These are phyloP conservation scores for Amaranthus hypochondriacus DNA, from an alignment of 148 eudicot genomes.

Conservation along the genomic window DNA sequence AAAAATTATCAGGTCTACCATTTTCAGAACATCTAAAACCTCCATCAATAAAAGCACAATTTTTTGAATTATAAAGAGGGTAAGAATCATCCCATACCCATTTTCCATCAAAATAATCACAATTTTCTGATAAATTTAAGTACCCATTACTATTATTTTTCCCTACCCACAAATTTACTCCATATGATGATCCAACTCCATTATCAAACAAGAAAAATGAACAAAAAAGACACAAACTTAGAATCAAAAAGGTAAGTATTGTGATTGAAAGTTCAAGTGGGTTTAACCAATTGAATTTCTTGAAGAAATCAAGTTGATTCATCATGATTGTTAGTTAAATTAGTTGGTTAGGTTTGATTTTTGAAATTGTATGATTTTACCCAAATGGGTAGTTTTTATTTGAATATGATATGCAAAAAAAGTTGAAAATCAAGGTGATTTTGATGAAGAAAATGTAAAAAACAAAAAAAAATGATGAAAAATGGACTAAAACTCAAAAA, in stretches of 20 bases:
- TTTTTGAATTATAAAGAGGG: slow-evolving; percentile 69
- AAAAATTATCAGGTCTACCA: slow-evolving; percentile 67
- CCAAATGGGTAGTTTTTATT: no score
- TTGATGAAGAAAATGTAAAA: no score
- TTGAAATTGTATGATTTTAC: no score
- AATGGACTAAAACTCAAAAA: no score
- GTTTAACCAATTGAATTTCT: slow-evolving; percentile 47
- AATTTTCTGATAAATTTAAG: slow-evolving; percentile 12
- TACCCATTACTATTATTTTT: not conserved
- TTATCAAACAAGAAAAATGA: slow-evolving; percentile 53
- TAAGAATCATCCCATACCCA: slow-evolving; percentile 96
- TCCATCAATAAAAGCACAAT: slow-evolving; percentile 68
- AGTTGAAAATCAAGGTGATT: no score
- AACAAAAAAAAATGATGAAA: no score
- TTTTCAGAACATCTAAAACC: slow-evolving; percentile 83
- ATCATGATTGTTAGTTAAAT: not conserved
- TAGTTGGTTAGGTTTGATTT: no score
- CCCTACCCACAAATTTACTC: slow-evolving; percentile 28
- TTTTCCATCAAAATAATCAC: slow-evolving; percentile 82
- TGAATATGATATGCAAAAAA: no score
- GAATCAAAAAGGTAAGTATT: slow-evolving; percentile 39
- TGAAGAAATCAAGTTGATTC: slow-evolving; percentile 43
- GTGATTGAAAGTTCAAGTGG: slow-evolving; percentile 32
- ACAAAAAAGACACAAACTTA: slow-evolving; percentile 35
- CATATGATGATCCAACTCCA: slow-evolving; percentile 18